Evolutionary conservation across 2,329 filamentous ascomycete genomes (phyloP).

Genomic region (Sporothrix sp.): DNA sequence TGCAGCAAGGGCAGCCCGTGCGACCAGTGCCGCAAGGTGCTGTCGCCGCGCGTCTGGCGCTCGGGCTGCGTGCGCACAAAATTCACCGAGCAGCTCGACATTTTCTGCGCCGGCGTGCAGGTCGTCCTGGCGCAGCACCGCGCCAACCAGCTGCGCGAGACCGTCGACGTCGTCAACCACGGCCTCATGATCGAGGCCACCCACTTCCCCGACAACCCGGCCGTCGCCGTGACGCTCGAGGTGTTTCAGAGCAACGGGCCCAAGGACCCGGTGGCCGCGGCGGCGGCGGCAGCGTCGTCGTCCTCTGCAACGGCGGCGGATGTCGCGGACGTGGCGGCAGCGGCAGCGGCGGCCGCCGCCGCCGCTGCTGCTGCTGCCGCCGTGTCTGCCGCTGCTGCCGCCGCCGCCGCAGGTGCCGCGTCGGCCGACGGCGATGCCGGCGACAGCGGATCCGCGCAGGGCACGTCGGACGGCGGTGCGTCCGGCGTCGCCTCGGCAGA

Average conservation of each 20-base stretch:
- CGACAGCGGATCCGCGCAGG: no score
- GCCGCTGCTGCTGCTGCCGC: neutral
- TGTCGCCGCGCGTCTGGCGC: constrained; percentile 55
- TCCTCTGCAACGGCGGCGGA: constrained; percentile 1
- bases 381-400: neutral
- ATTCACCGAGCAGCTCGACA: constrained; percentile 50
- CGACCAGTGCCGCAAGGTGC: constrained; percentile 52
- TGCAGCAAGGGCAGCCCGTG: constrained; percentile 56
- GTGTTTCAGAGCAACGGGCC: constrained; percentile 31
- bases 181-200: constrained; percentile 46
- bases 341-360: neutral
- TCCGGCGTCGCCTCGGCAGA: neutral
- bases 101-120: constrained; percentile 56
- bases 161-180: constrained; percentile 38
- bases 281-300: neutral
- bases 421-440: neutral
- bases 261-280: constrained; percentile 17
- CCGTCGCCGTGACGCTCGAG: constrained; percentile 33
- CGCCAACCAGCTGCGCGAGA: constrained; percentile 44
- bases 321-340: constrained; percentile 4
- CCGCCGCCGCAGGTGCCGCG: neutral
- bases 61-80: constrained; percentile 53
- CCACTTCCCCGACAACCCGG: constrained; percentile 39
- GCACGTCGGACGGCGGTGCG: no score
- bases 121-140: constrained; percentile 51